phyloP scores from a whole-genome alignment of 2,329 filamentous ascomycete species.

The Colletotrichum tropicale region DNA sequence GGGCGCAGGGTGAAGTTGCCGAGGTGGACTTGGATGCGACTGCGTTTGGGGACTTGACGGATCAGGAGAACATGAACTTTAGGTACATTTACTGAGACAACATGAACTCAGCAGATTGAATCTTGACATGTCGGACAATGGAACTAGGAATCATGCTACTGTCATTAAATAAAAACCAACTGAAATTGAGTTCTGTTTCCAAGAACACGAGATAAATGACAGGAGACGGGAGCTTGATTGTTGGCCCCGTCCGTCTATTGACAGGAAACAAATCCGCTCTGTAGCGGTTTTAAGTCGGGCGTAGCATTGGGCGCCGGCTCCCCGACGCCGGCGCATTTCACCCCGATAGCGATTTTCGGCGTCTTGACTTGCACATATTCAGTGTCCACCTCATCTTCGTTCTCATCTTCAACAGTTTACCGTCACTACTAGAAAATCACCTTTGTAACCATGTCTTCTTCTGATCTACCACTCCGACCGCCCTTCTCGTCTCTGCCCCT shows the following conservation, averaged over 20 bases:
- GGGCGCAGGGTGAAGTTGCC: background rate
- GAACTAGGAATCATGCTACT: too few species aligned
- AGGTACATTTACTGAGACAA: background rate
- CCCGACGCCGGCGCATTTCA: background rate
- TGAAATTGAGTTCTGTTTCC: background rate
- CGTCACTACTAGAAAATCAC: background rate
- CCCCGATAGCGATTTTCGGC: background rate
- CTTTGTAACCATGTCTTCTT: background rate
- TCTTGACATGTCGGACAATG: too few species aligned
- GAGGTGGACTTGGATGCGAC: background rate
- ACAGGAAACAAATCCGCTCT: background rate
- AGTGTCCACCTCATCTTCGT: background rate
- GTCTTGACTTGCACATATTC: background rate
- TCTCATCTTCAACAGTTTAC: background rate
- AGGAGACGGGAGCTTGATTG: background rate
- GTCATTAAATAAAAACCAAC: background rate
- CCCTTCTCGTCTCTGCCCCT: conserved; percentile 45
- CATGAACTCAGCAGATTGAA: background rate
- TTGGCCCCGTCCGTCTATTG: rapidly evolving
- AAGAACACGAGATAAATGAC: background rate
- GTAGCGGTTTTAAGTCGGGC: background rate
- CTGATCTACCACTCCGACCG: background rate
- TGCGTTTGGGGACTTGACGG: background rate
- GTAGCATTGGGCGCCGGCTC: background rate
- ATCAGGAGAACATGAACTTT: background rate